A percentile compares a stretch with the other conserved stretches of the same genome.
These are phyloP conservation scores for Penicillium nucicola DNA, from an alignment of 495 filamentous ascomycete genomes.

Conservation along the genomic window DNA sequence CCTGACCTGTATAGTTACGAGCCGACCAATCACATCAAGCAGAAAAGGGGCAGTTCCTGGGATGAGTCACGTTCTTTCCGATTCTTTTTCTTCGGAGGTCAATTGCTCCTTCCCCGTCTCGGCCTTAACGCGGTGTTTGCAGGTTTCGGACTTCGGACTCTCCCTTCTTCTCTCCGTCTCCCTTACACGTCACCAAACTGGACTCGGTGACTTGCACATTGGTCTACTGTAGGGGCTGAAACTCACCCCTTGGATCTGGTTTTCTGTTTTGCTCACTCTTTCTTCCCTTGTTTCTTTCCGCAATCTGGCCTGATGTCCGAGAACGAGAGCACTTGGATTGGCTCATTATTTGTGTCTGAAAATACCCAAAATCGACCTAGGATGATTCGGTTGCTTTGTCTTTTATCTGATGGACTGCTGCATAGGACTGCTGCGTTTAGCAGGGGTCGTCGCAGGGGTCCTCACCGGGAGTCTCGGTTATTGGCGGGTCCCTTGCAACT, in stretches of 20 bases:
- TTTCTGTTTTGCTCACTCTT: neutral
- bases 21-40: constrained; percentile 5
- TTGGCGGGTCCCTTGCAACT: neutral
- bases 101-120: constrained; percentile 14
- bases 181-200: too few species aligned
- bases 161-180: too few species aligned
- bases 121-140: constrained; percentile 20
- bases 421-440: neutral
- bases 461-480: neutral
- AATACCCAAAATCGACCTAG: neutral
- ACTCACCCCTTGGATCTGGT: neutral
- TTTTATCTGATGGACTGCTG: neutral
- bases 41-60: neutral
- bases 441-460: neutral
- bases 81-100: constrained; percentile 28
- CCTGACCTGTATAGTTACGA: neutral
- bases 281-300: neutral
- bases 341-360: constrained; percentile 5
- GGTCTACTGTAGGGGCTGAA: too few species aligned
- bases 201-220: too few species aligned
- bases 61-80: constrained; percentile 22
- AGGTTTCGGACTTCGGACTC: neutral
- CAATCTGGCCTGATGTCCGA: too few species aligned
- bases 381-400: too few species aligned
- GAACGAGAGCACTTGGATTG: neutral